Evolutionary conservation across 1,139 yeast species (phyloP).

Genomic region (Pichia sp.): DNA sequence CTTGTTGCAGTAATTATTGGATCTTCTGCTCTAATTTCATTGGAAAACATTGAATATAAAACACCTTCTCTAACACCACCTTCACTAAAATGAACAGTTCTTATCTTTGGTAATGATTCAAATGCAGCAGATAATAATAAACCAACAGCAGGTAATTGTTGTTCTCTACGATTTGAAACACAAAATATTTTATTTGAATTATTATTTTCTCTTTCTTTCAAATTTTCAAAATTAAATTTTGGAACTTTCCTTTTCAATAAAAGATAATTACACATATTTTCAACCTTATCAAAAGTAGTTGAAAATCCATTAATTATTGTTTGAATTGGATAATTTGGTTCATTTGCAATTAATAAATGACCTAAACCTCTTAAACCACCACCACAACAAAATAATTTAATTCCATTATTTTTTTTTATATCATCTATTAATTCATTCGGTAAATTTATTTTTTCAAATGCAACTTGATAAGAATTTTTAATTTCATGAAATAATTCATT

Average conservation of each 20-base stretch:
- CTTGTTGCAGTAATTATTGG: conserved; percentile 57
- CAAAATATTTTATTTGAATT: conserved; percentile 40
- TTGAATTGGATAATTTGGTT: conserved; percentile 47
- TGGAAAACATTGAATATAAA: conserved; percentile 50
- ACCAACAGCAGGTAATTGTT: conserved; percentile 60
- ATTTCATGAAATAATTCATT: conserved; percentile 42
- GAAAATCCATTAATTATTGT: conserved; percentile 62
- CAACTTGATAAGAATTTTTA: conserved; percentile 39
- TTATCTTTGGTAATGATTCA: conserved; percentile 50
- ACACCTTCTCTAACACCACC: conserved; percentile 73
- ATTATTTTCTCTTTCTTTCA: conserved; percentile 8
- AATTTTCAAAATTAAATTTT: conserved; percentile 20
- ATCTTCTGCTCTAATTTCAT: conserved; percentile 50
- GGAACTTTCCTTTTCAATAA: conserved; percentile 40
- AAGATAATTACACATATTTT: conserved; percentile 41
- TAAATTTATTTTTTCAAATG: conserved; percentile 40
- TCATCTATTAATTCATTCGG: conserved; percentile 38
- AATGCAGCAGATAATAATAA: conserved; percentile 52
- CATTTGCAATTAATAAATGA: conserved; percentile 47
- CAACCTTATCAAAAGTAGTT: conserved; percentile 44
- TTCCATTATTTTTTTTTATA: conserved; percentile 49
- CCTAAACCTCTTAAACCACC: conserved; percentile 66
- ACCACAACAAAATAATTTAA: conserved; percentile 55
- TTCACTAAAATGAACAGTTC: conserved; percentile 57
- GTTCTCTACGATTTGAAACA: conserved; percentile 53